These are phyloP conservation scores for Uronychia binucleata DNA, from an alignment of 73 alveolate genomes.

Conservation along the genomic window DNA sequence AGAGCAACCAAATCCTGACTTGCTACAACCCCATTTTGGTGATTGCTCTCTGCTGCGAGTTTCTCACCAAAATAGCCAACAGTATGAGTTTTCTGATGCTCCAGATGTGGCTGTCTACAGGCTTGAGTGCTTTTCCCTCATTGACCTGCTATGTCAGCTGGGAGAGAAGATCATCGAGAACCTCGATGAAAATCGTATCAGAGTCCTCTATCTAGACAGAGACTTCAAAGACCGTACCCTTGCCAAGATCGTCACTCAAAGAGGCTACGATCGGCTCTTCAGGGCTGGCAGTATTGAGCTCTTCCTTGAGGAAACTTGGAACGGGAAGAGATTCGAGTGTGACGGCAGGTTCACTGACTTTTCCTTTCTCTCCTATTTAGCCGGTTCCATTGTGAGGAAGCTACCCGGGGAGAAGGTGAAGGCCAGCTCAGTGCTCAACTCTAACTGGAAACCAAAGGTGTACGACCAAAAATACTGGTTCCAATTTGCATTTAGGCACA, in stretches of 20 bases:
- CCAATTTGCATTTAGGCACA: conserved; percentile 30
- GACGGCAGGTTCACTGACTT: conserved; percentile 61
- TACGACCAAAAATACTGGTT: conserved; percentile 54
- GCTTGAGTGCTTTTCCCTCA: conserved; percentile 4
- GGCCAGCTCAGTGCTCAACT: conserved; percentile 15
- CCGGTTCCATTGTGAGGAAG: conserved; percentile 17
- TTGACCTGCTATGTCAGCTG: conserved; percentile 4
- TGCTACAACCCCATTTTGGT: conserved; percentile 47
- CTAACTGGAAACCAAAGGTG: conserved; percentile 20
- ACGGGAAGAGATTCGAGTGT: conserved; percentile 37
- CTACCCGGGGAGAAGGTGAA: conserved; percentile 32
- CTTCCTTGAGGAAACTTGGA: conserved; percentile 51
- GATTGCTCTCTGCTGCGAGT: conserved; percentile 52
- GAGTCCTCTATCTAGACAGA: conserved; percentile 23
- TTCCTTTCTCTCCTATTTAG: conserved; percentile 23
- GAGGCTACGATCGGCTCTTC: conserved; percentile 10
- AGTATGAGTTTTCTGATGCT: conserved; percentile 40
- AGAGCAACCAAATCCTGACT: conserved; percentile 34
- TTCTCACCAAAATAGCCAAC: conserved; percentile 47
- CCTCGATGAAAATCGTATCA: conserved; percentile 15
- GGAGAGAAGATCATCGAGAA: conserved; percentile 29
- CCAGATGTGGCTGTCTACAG: background rate
- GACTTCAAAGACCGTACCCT: conserved; percentile 57
- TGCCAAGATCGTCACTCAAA: conserved; percentile 45
- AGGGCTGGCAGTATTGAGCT: conserved; percentile 9